Percentiles rank a stretch among this genome's conserved stretches.
Conservation (phyloP, 2,329 filamentous ascomycete genomes). For the Sporothrix brunneoviolacea region DNA sequence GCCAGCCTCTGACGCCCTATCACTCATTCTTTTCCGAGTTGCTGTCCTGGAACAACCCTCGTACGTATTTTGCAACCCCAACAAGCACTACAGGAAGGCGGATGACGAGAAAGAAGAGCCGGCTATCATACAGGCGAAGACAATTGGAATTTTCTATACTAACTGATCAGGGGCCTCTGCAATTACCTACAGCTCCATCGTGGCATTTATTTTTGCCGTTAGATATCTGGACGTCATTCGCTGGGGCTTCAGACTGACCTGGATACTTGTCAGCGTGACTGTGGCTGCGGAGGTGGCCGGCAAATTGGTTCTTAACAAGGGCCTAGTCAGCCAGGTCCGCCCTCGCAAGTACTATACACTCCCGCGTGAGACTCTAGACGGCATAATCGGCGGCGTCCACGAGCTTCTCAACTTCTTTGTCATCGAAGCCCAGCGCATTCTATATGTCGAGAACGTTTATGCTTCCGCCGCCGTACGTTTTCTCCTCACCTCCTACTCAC, state of each 20-base stretch:
- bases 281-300: constrained; percentile 55
- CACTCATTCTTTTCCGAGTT: constrained; percentile 65
- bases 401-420: constrained; percentile 67
- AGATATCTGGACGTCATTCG: constrained; percentile 61
- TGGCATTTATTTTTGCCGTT: constrained; percentile 54
- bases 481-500: not conserved
- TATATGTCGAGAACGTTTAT: constrained; percentile 61
- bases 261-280: constrained; percentile 54
- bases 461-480: constrained; percentile 52
- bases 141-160: not conserved
- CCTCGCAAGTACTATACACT: constrained; percentile 63
- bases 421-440: constrained; percentile 61
- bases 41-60: constrained; percentile 62
- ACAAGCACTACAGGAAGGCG: not conserved
- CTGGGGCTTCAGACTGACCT: constrained; percentile 59
- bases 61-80: constrained; percentile 35
- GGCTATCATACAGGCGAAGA: too few species aligned
- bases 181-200: constrained; percentile 54
- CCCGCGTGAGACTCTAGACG: constrained; percentile 55
- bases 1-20: constrained; percentile 60
- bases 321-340: constrained; percentile 58
- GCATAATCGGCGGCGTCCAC: constrained; percentile 55
- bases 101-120: too few species aligned
- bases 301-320: constrained; percentile 54
- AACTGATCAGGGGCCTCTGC: constrained; percentile 49